A percentile compares a stretch with the other conserved stretches of the same genome.
Conservation (phyloP, 1,139 yeast species). For the Scheffersomyces lignicola region DNA sequence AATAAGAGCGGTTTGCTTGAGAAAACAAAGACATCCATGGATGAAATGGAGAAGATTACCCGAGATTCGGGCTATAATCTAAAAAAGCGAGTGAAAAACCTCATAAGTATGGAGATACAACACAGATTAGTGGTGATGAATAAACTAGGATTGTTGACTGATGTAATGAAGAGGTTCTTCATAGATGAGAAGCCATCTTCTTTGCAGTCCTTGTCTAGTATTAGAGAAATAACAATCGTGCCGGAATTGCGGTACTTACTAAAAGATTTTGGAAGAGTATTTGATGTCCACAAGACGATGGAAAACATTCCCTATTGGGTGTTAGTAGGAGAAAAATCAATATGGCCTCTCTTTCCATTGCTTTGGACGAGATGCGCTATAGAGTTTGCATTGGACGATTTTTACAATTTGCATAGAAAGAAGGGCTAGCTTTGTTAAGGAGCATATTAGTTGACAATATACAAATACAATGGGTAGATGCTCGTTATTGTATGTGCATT, state of each 20-base stretch:
- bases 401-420: conserved; percentile 54
- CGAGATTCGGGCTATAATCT: conserved; percentile 33
- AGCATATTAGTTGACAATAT: conserved; percentile 8
- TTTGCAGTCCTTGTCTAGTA: conserved; percentile 51
- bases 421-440: conserved; percentile 12
- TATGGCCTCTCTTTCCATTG: conserved; percentile 89
- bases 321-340: conserved; percentile 84
- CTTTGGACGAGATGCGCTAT: conserved; percentile 87
- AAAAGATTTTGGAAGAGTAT: conserved; percentile 67
- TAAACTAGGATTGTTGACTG: conserved; percentile 72
- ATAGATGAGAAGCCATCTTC: conserved; percentile 87
- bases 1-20: conserved; percentile 5
- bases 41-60: conserved; percentile 25
- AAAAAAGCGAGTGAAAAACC: conserved; percentile 34
- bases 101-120: conserved; percentile 63
- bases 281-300: conserved; percentile 68
- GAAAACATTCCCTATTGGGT: conserved; percentile 89
- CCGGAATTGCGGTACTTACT: conserved; percentile 76
- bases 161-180: conserved; percentile 69
- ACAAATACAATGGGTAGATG: conserved; percentile 2
- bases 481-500: conserved; percentile 3
- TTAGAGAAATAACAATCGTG: conserved; percentile 79
- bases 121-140: conserved; percentile 83
- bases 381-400: conserved; percentile 84
- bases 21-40: conserved; percentile 9